Conservation (phyloP, 768 basidiomycete genomes). For the Trametes meyenii region DNA sequence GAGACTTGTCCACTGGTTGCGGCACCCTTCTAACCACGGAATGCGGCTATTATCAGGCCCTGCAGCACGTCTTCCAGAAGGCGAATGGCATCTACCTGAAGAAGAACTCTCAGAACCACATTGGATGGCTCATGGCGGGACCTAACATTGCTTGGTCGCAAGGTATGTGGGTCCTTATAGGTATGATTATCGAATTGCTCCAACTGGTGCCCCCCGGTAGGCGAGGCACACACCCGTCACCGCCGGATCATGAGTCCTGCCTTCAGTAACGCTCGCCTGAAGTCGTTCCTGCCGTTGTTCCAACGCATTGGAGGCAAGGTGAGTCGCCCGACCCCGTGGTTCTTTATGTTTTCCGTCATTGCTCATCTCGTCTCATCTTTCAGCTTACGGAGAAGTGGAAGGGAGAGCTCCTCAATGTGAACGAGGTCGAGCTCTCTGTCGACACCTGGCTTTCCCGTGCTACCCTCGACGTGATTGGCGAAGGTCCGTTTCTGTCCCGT, state of each 20-base stretch:
- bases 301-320: slow-evolving; percentile 25
- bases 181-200: too few species aligned
- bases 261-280: slow-evolving; percentile 24
- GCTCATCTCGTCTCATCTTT: too few species aligned
- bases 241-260: slow-evolving; percentile 27
- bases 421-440: neutral
- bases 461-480: slow-evolving; percentile 29
- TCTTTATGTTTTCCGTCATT: too few species aligned
- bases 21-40: neutral
- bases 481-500: slow-evolving; percentile 8
- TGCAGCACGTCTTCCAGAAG: slow-evolving; percentile 32
- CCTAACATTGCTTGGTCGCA: slow-evolving; percentile 3
- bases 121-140: neutral
- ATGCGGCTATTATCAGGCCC: slow-evolving; percentile 8
- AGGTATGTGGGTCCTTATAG: neutral
- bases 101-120: slow-evolving; percentile 8
- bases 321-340: too few species aligned
- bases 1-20: neutral
- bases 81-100: slow-evolving; percentile 31
- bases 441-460: slow-evolving; percentile 24
- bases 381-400: slow-evolving; percentile 30
- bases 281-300: slow-evolving; percentile 24
- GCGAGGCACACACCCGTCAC: slow-evolving; percentile 23
- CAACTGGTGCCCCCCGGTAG: neutral
- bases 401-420: slow-evolving; percentile 8